Percentiles rank a stretch among this genome's conserved stretches.
Conservation (phyloP, 176 grass and related monocot species). For the Stipa capillata region DNA sequence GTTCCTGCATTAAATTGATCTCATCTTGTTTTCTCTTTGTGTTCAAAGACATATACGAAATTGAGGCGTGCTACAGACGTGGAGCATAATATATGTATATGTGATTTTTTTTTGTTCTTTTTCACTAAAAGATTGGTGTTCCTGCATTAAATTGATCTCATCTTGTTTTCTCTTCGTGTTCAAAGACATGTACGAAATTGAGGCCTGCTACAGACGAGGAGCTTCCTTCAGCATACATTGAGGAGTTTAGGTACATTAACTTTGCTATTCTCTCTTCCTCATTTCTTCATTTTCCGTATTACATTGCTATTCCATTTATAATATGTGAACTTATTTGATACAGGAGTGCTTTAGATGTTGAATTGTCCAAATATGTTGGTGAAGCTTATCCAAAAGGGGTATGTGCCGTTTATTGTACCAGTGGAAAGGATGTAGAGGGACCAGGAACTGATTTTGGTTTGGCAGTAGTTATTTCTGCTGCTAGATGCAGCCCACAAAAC, state of each 20-base stretch:
- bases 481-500: slow-evolving; percentile 82
- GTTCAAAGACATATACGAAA: slow-evolving; percentile 61
- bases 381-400: slow-evolving; percentile 91
- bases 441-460: slow-evolving; percentile 87
- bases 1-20: slow-evolving; percentile 13
- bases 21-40: slow-evolving; percentile 8
- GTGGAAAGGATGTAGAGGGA: slow-evolving; percentile 73
- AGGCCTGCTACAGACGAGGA: slow-evolving; percentile 90
- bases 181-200: slow-evolving; percentile 71
- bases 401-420: slow-evolving; percentile 78
- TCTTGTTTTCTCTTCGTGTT: slow-evolving; percentile 16
- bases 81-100: slow-evolving; percentile 34
- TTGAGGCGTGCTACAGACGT: slow-evolving; percentile 86
- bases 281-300: slow-evolving; percentile 19
- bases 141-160: slow-evolving; percentile 9
- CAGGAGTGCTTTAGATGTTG: slow-evolving; percentile 70
- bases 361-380: slow-evolving; percentile 76
- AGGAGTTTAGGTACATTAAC: slow-evolving; percentile 72
- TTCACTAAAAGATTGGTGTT: background rate
- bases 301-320: too few relatives aligned
- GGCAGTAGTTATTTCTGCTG: slow-evolving; percentile 63
- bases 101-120: background rate
- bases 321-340: slow-evolving; percentile 25
- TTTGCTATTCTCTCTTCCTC: slow-evolving; percentile 3
- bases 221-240: slow-evolving; percentile 85